phyloP scores from a whole-genome alignment of 352 stramenopile genomes.

The Thalassiosira oceanica region DNA sequence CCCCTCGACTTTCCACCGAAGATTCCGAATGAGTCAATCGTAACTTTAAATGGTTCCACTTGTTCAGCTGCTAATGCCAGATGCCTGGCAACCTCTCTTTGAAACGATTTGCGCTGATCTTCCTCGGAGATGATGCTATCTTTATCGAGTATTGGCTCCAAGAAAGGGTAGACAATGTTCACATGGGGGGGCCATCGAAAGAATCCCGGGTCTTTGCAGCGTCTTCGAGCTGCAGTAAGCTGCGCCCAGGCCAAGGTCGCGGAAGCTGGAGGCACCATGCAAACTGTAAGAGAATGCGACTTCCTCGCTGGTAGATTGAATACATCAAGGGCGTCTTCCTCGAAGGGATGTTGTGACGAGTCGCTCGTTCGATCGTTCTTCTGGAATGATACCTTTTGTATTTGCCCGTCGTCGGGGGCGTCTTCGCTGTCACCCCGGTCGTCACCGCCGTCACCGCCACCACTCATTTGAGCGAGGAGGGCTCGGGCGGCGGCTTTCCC shows the following conservation, averaged over 20 bases:
- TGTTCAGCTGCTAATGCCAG: conserved; percentile 40
- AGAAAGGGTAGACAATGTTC: conserved; percentile 78
- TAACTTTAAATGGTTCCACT: conserved; percentile 59
- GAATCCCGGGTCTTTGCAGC: conserved; percentile 69
- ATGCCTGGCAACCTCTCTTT: conserved; percentile 30
- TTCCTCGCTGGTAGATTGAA: conserved; percentile 34
- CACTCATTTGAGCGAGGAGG: no score
- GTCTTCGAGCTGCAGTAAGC: conserved; percentile 41
- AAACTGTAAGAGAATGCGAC: conserved; percentile 64
- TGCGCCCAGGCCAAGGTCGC: conserved; percentile 52
- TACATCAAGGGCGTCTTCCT: no score
- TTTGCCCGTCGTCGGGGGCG: no score
- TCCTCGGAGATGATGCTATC: conserved; percentile 19
- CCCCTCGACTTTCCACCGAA: conserved; percentile 64
- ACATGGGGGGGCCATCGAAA: conserved; percentile 76
- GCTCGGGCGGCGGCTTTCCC: no score
- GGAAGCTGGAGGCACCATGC: conserved; percentile 62
- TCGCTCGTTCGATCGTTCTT: no score
- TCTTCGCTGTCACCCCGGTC: no score
- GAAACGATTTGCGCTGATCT: conserved; percentile 14
- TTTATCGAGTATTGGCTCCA: conserved; percentile 33
- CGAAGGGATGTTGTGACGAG: no score
- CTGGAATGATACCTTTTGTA: no score
- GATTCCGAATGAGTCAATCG: conserved; percentile 59
- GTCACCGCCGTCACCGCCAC: no score